phyloP scores from a whole-genome alignment of 768 basidiomycete genomes.

The Calocybe cyanea region DNA sequence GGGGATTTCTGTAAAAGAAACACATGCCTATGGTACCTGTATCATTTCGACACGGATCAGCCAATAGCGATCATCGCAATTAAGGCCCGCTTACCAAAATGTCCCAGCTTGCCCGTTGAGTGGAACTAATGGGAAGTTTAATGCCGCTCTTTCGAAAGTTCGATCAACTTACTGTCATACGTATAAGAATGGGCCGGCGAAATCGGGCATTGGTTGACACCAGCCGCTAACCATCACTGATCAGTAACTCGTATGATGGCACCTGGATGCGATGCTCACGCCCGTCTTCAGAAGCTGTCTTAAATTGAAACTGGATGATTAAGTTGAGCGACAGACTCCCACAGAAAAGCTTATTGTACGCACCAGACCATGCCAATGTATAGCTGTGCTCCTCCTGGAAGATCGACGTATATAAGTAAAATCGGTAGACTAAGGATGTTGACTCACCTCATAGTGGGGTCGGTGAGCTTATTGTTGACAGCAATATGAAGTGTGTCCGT shows the following conservation, averaged over 20 bases:
- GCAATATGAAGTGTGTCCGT: conserved; percentile 29
- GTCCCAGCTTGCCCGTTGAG: conserved; percentile 20
- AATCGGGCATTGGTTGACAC: conserved; percentile 39
- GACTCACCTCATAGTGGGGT: conserved; percentile 28
- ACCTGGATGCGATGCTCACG: conserved; percentile 13
- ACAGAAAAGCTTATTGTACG: not conserved
- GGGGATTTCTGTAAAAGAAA: not conserved
- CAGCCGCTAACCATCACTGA: conserved; percentile 11
- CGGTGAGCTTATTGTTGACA: conserved; percentile 26
- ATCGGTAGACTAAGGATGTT: not conserved
- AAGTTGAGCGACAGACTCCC: not conserved
- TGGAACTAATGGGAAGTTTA: conserved; percentile 18
- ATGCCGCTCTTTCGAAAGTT: conserved; percentile 12
- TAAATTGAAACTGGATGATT: conserved; percentile 33
- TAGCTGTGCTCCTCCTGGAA: conserved; percentile 24
- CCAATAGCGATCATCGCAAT: not conserved
- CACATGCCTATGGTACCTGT: conserved; percentile 19
- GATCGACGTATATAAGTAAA: not conserved
- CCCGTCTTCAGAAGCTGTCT: conserved; percentile 44
- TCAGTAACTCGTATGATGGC: not conserved
- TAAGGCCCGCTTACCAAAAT: conserved; percentile 19
- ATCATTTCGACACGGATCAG: conserved; percentile 1
- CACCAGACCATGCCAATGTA: conserved; percentile 32
- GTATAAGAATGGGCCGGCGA: conserved; percentile 28
- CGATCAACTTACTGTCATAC: conserved; percentile 21